Conservation (phyloP, 352 stramenopile genomes). For the Phytophthora sojae region DNA sequence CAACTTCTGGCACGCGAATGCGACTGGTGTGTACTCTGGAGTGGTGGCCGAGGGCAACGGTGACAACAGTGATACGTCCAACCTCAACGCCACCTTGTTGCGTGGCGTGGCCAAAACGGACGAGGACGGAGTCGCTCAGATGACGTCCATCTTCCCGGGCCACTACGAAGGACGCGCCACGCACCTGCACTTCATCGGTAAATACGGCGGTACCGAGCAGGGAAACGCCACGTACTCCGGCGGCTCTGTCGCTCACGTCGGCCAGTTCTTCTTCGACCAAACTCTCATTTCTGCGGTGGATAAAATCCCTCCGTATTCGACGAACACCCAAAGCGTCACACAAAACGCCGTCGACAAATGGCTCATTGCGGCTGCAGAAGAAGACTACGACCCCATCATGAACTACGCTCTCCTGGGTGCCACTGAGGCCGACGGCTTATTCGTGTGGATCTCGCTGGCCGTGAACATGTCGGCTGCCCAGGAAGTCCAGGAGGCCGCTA, state of each 20-base stretch:
- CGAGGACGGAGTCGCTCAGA: slow-evolving; percentile 30
- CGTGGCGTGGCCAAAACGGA: slow-evolving; percentile 30
- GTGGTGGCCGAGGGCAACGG: slow-evolving; percentile 31
- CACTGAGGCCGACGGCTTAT: slow-evolving; percentile 4
- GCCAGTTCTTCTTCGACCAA: slow-evolving; percentile 42
- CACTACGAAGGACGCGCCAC: slow-evolving; percentile 33
- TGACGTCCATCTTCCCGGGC: slow-evolving; percentile 32
- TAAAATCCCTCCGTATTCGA: slow-evolving; percentile 14
- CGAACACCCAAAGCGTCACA: slow-evolving; percentile 19
- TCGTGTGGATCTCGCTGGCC: slow-evolving; percentile 25
- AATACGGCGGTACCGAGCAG: slow-evolving; percentile 23
- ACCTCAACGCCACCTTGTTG: slow-evolving; percentile 33
- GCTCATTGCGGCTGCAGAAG: slow-evolving; percentile 2
- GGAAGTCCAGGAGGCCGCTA: not conserved
- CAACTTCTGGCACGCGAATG: slow-evolving; percentile 38
- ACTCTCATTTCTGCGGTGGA: slow-evolving; percentile 26
- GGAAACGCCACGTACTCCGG: slow-evolving; percentile 34
- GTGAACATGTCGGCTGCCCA: slow-evolving; percentile 22
- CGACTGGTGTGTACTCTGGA: slow-evolving; percentile 36
- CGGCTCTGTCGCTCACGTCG: slow-evolving; percentile 23
- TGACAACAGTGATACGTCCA: slow-evolving; percentile 17
- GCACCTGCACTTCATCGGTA: slow-evolving; percentile 33
- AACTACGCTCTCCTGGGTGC: slow-evolving; percentile 22
- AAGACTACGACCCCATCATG: slow-evolving; percentile 27
- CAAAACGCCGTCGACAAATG: slow-evolving; percentile 26